Evolutionary conservation across 2,329 filamentous ascomycete species (phyloP).

Genomic region (Colletotrichum endophyticum): DNA sequence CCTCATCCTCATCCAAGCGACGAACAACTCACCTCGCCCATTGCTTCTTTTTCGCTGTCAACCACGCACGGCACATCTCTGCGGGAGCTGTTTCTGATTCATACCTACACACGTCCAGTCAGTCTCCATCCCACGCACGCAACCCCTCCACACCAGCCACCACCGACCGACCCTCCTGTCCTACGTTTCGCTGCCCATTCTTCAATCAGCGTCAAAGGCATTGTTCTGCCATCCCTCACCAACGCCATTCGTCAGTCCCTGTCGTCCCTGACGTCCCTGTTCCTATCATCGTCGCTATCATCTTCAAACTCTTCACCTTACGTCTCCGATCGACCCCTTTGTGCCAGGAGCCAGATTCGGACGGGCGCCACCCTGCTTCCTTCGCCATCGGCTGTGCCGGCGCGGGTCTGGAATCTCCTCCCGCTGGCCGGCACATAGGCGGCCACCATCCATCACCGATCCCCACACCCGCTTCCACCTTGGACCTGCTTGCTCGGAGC

Average conservation of each 20-base stretch:
- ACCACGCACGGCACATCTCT: not conserved
- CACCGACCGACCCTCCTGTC: not conserved
- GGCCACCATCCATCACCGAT: conserved; percentile 15
- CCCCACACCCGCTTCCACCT: not conserved
- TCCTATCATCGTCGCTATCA: too few relatives aligned
- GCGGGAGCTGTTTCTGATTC: not conserved
- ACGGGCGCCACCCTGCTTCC: conserved; percentile 12
- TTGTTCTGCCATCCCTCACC: not conserved
- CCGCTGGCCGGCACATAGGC: conserved; percentile 16
- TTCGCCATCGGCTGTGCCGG: conserved; percentile 10
- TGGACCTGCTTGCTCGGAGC: not conserved
- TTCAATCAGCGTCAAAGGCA: not conserved
- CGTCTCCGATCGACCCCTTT: not conserved
- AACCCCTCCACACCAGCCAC: not conserved
- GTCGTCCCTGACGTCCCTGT: too few relatives aligned
- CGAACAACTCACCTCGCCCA: not conserved
- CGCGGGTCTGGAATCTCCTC: conserved; percentile 12
- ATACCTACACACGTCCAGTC: not conserved
- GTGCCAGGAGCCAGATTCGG: not conserved
- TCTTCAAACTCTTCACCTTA: not conserved
- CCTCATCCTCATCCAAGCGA: conserved; percentile 15
- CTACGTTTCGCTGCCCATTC: not conserved
- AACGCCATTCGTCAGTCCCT: not conserved
- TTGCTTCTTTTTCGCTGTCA: not conserved
- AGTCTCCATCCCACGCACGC: not conserved